Evolutionary conservation across 2,329 filamentous ascomycete genomes (phyloP).

Genomic region (Aschersonia sp.): DNA sequence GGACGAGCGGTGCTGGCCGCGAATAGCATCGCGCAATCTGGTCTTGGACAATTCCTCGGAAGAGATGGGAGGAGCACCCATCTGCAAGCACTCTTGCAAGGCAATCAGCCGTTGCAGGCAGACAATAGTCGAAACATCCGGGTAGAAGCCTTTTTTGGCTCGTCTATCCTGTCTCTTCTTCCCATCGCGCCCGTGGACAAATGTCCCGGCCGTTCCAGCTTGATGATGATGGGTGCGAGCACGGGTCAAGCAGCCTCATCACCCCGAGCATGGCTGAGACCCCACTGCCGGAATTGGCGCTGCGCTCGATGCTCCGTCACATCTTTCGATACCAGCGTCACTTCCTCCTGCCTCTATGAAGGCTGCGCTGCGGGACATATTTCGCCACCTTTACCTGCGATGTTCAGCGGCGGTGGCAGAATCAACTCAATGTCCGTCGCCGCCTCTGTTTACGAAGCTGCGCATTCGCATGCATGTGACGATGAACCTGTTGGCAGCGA

Average conservation of each 20-base stretch:
- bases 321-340: not conserved
- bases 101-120: no score
- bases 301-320: not conserved
- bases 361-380: not conserved
- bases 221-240: not conserved
- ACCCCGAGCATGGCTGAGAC: not conserved
- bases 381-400: not conserved
- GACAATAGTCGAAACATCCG: no score
- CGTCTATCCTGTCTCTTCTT: not conserved
- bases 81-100: not conserved
- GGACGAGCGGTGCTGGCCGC: constrained; percentile 1
- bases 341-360: not conserved
- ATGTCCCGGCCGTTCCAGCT: not conserved
- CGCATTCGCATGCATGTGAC: no score
- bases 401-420: no score
- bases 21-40: constrained; percentile 5
- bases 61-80: not conserved
- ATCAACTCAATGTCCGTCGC: no score
- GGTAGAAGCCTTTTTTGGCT: no score
- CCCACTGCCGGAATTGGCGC: not conserved
- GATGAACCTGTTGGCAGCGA: no score
- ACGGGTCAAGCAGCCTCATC: not conserved
- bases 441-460: no score
- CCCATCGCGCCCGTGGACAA: not conserved
- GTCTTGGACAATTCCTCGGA: not conserved